These are phyloP conservation scores for Blepharisma stoltei DNA, from an alignment of 73 alveolate species.

Conservation along the genomic window DNA sequence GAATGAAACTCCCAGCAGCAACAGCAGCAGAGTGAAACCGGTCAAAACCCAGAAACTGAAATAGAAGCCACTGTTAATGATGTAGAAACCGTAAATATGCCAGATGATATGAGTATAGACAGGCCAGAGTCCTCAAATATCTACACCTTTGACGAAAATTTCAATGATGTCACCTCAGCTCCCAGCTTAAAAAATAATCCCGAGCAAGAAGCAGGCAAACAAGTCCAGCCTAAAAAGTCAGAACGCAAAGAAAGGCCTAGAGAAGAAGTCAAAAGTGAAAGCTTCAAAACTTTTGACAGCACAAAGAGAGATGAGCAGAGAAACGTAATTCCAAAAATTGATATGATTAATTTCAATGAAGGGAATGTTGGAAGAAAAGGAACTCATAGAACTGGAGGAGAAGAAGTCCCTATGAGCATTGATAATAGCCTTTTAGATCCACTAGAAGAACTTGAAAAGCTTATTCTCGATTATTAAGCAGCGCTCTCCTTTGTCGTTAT, in stretches of 20 bases:
- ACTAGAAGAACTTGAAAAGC: too few relatives aligned
- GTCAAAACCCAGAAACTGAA: constrained; percentile 35
- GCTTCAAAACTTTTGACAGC: constrained; percentile 40
- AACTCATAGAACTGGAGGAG: constrained; percentile 37
- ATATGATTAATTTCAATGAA: constrained; percentile 26
- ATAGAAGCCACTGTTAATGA: constrained; percentile 30
- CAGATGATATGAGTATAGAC: neutral
- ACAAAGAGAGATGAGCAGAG: constrained; percentile 40
- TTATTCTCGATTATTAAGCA: too few relatives aligned
- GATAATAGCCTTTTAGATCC: constrained; percentile 32
- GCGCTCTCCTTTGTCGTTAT: too few relatives aligned
- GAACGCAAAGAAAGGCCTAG: neutral
- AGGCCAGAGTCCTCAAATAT: neutral
- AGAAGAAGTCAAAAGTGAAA: constrained; percentile 42
- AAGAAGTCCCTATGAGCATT: constrained; percentile 35
- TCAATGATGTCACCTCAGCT: neutral
- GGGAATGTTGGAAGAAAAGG: constrained; percentile 42
- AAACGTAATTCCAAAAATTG: constrained; percentile 45
- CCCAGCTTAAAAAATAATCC: neutral
- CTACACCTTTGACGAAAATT: neutral
- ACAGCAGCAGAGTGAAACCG: constrained; percentile 31
- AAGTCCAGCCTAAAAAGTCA: too few relatives aligned
- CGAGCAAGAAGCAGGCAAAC: too few relatives aligned
- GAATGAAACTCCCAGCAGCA: constrained; percentile 46
- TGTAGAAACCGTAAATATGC: neutral